phyloP scores from a whole-genome alignment of 306 rosid species.

The Delonix regia region DNA sequence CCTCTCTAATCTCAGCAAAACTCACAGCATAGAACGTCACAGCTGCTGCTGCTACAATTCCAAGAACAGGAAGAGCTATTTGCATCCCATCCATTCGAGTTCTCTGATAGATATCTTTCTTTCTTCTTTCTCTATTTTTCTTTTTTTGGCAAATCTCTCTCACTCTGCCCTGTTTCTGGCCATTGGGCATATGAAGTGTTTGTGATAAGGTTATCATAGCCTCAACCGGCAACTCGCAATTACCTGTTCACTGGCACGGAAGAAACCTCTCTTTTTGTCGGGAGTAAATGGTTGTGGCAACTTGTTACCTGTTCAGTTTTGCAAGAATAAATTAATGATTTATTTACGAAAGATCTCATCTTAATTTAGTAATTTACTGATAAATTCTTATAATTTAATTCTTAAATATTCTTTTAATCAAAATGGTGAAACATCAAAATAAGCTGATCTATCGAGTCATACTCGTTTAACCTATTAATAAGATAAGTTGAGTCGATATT shows the following conservation, averaged over 20 bases:
- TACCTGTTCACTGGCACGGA: not conserved
- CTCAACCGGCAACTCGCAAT: conserved; percentile 28
- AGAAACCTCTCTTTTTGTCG: too few species aligned
- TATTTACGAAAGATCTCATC: too few species aligned
- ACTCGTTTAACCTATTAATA: too few species aligned
- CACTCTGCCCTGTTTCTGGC: not conserved
- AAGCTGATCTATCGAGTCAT: too few species aligned
- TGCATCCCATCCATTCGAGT: conserved; percentile 57
- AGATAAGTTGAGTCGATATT: too few species aligned
- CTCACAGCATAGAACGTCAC: conserved; percentile 77
- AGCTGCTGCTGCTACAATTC: conserved; percentile 77
- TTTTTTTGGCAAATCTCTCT: not conserved
- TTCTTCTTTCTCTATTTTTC: not conserved
- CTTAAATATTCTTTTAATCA: too few species aligned
- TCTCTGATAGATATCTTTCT: not conserved
- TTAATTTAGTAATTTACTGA: too few species aligned
- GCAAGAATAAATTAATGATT: too few species aligned
- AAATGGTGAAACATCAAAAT: too few species aligned
- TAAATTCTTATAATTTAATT: too few species aligned
- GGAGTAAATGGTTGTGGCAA: too few species aligned
- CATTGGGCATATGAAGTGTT: not conserved
- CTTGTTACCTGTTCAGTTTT: too few species aligned
- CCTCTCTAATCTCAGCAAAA: conserved; percentile 73
- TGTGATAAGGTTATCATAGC: not conserved
- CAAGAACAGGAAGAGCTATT: conserved; percentile 63